Base-by-base conservation (phyloP, 441 rosid species). In the Omphalea diandra region DNA sequence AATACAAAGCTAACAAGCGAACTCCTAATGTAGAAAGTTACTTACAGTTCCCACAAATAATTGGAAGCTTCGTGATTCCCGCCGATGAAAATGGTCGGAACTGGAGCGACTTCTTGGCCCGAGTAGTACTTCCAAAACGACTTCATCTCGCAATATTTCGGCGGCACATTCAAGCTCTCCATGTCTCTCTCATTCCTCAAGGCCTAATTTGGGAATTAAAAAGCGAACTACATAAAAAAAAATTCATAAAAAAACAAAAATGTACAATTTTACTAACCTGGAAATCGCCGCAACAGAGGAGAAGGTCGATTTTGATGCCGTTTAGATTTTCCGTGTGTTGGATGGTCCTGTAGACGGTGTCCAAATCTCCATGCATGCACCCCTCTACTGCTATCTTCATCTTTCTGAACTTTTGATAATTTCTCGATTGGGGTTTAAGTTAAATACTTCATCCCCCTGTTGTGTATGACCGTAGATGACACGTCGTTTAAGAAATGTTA, bases 41-140 rank as follows among this genome's bases (percentile, higher is more conserved):
- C 96, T 76, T 67, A 89, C 97, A 92, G 60, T 80, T 90, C 98
- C 97, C 97, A 94, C 73, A 88, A 81, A 83, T 92, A 91, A 73
- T 94, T 94, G 4, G 97, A 94, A 74, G 99, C 98, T 78, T 94
- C 99, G 33, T 92, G 99, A 78, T 94, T 94, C 9, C 99, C 97
- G 32, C 96, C 94, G n/a, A 94, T 89, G 81, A 92, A 94, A 7
- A 94, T 85, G 1, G 98, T 90, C 7, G 98, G 99, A 73, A 90
- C 63, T 0, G 96, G 98, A 33, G 99, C 97, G 33, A 90, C 70
- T 76, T 83, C 84, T 77, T 74, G 85, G 50, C 97, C 96, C 6
- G 98, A 87, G 69, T 85, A 92, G 78, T 92, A 90, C 82, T 92
- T 94, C 98, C 93, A 92, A 75, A 92, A 94, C 1, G 96, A 90